These are phyloP conservation scores for Hypoxylon sp. DNA, from an alignment of 2,329 filamentous ascomycete genomes.

Conservation along the genomic window DNA sequence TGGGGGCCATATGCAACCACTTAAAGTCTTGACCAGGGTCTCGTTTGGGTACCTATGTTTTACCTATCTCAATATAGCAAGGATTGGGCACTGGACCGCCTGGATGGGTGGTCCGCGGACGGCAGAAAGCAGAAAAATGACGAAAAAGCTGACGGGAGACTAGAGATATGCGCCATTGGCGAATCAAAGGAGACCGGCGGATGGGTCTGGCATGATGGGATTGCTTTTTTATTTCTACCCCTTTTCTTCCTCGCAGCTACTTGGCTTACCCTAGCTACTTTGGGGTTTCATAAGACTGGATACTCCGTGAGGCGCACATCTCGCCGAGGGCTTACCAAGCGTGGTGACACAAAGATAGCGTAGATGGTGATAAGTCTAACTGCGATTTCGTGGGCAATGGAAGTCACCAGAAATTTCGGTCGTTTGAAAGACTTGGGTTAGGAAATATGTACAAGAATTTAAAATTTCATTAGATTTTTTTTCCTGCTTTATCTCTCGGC, in stretches of 20 bases:
- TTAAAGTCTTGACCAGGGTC: slow-evolving; percentile 34
- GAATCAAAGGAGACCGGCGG: slow-evolving; percentile 28
- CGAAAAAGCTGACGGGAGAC: slow-evolving; percentile 6
- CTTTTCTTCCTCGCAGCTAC: not conserved
- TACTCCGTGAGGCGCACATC: slow-evolving; percentile 4
- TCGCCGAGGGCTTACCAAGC: not conserved
- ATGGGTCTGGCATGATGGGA: not conserved
- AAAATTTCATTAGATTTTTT: slow-evolving; percentile 36
- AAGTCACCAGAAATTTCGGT: slow-evolving; percentile 8
- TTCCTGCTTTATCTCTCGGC: slow-evolving; percentile 26
- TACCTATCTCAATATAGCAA: slow-evolving; percentile 8
- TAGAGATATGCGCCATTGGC: slow-evolving; percentile 36
- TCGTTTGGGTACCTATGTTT: slow-evolving; percentile 17
- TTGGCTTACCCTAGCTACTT: not conserved
- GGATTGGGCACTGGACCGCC: slow-evolving; percentile 8
- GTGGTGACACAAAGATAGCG: not conserved
- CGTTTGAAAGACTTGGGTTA: slow-evolving; percentile 10
- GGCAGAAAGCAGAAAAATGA: slow-evolving; percentile 1
- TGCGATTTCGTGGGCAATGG: not conserved
- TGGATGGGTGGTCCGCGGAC: slow-evolving; percentile 22
- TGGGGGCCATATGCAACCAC: slow-evolving; percentile 44
- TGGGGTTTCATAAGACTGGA: not conserved
- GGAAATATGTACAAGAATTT: slow-evolving; percentile 48
- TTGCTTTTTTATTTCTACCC: slow-evolving; percentile 18
- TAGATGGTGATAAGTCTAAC: not conserved